Percentiles rank a stretch among this genome's conserved stretches.
Evolutionary conservation across 768 basidiomycete species (phyloP).

Genomic region (Suillus discolor): DNA sequence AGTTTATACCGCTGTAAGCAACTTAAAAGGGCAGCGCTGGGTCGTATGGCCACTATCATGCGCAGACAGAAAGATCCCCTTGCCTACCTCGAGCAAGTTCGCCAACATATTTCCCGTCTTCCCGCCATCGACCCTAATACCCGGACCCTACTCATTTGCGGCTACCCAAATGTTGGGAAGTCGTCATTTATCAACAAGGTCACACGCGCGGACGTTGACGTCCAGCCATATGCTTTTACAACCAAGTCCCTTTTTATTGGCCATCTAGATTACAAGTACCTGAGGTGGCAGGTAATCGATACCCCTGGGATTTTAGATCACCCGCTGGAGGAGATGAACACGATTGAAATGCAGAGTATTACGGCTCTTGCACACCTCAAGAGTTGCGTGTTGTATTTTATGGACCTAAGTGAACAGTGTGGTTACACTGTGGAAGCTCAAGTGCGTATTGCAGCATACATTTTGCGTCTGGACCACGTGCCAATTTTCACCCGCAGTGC

Average conservation of each 20-base stretch:
- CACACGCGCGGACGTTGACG: constrained; percentile 98
- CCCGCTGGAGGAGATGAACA: constrained; percentile 99
- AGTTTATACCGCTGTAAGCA: constrained; percentile 98
- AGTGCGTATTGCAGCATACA: constrained; percentile 45
- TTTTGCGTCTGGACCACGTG: constrained; percentile 1
- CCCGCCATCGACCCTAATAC: constrained; percentile 99
- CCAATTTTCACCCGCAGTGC: constrained; percentile 55
- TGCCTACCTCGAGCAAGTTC: constrained; percentile 97
- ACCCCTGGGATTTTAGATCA: constrained; percentile 98
- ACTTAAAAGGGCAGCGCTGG: constrained; percentile 95
- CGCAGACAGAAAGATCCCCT: constrained; percentile 97
- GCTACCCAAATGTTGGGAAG: constrained; percentile 99
- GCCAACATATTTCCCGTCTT: constrained; percentile 98
- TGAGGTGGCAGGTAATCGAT: constrained; percentile 99
- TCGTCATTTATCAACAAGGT: constrained; percentile 99
- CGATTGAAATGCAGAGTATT: constrained; percentile 99
- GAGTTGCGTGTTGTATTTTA: constrained; percentile 94
- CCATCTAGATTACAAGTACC: constrained; percentile 98
- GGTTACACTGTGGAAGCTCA: constrained; percentile 97
- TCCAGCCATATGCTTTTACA: constrained; percentile 99
- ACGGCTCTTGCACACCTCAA: constrained; percentile 97
- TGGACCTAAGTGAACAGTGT: constrained; percentile 98
- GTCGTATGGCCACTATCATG: constrained; percentile 99
- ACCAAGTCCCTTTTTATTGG: constrained; percentile 99
- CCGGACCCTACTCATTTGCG: constrained; percentile 95